A percentile compares a stretch with the other conserved stretches of the same genome.
phyloP scores from a whole-genome alignment of 2,329 filamentous ascomycete genomes.

The Dactylella cylindrospora region DNA sequence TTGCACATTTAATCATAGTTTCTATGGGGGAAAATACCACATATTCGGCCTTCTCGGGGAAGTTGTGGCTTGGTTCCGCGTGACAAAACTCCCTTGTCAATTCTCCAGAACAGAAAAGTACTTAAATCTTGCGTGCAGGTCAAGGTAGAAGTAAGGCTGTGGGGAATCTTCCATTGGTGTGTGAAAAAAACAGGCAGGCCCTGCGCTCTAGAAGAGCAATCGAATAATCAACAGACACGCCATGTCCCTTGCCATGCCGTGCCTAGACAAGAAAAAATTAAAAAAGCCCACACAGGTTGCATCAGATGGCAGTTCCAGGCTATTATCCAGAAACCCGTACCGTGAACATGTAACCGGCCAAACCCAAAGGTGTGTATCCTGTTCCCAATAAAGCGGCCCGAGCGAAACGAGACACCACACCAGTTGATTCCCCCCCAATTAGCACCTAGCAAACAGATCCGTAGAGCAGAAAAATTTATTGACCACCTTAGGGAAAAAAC shows the following conservation, averaged over 20 bases:
- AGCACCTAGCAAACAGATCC: slow-evolving; percentile 21
- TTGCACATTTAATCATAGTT: too few species aligned
- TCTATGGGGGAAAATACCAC: too few species aligned
- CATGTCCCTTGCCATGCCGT: too few species aligned
- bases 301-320: slow-evolving; percentile 31
- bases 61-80: slow-evolving; percentile 44
- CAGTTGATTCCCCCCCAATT: slow-evolving; percentile 41
- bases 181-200: too few species aligned
- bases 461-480: slow-evolving; percentile 21
- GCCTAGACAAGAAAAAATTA: slow-evolving; percentile 9
- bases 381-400: slow-evolving; percentile 35
- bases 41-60: too few species aligned
- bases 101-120: too few species aligned
- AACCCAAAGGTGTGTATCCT: slow-evolving; percentile 11
- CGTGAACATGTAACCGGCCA: slow-evolving; percentile 37
- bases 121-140: too few species aligned
- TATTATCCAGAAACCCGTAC: slow-evolving; percentile 33
- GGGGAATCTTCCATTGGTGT: too few species aligned
- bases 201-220: slow-evolving; percentile 13
- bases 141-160: too few species aligned
- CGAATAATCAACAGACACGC: slow-evolving; percentile 21
- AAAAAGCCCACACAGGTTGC: background rate
- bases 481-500: slow-evolving; percentile 40
- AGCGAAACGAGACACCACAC: slow-evolving; percentile 43
- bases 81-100: slow-evolving; percentile 26